phyloP scores from a whole-genome alignment of 2,329 filamentous ascomycete species.

The Graphilbum ipis-grandicollis region DNA sequence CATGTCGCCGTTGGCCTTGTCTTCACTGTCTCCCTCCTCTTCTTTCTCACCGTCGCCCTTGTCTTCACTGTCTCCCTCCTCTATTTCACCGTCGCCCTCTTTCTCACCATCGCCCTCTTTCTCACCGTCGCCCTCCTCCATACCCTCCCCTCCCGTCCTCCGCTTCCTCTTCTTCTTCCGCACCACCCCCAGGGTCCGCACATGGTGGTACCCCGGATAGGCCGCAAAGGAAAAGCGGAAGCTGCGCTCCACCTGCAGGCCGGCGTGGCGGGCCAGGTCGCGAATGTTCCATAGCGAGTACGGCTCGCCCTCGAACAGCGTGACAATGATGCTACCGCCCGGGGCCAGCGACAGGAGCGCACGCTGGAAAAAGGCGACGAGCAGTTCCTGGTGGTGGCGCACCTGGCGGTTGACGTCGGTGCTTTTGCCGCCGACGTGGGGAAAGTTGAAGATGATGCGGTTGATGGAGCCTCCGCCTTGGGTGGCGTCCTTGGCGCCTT shows the following conservation, averaged over 20 bases:
- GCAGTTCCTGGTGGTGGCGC: slow-evolving; percentile 69
- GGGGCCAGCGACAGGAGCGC: slow-evolving; percentile 33
- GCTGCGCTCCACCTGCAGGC: slow-evolving; percentile 51
- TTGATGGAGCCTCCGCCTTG: slow-evolving; percentile 37
- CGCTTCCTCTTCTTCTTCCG: background rate
- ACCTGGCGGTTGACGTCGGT: slow-evolving; percentile 93
- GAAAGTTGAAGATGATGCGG: slow-evolving; percentile 87
- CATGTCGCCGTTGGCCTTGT: background rate
- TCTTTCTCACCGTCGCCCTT: slow-evolving; percentile 16
- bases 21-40: background rate
- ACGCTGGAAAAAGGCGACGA: slow-evolving; percentile 49
- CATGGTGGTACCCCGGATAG: slow-evolving; percentile 61
- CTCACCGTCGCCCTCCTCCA: slow-evolving; percentile 31
- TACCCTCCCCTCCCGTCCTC: slow-evolving; percentile 33
- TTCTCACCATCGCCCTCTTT: slow-evolving; percentile 31
- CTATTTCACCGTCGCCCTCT: background rate
- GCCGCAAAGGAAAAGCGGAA: slow-evolving; percentile 48
- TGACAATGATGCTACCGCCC: slow-evolving; percentile 55
- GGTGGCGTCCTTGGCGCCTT: slow-evolving; percentile 8
- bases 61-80: background rate
- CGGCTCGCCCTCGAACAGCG: slow-evolving; percentile 82
- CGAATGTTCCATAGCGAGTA: slow-evolving; percentile 93
- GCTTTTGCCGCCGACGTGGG: slow-evolving; percentile 80
- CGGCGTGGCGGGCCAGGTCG: slow-evolving; percentile 66
- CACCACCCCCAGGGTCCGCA: slow-evolving; percentile 52